Percentiles rank a stretch among this genome's conserved stretches.
Conservation (phyloP, 2,329 filamentous ascomycete species). For the Cladosporium colombiae region DNA sequence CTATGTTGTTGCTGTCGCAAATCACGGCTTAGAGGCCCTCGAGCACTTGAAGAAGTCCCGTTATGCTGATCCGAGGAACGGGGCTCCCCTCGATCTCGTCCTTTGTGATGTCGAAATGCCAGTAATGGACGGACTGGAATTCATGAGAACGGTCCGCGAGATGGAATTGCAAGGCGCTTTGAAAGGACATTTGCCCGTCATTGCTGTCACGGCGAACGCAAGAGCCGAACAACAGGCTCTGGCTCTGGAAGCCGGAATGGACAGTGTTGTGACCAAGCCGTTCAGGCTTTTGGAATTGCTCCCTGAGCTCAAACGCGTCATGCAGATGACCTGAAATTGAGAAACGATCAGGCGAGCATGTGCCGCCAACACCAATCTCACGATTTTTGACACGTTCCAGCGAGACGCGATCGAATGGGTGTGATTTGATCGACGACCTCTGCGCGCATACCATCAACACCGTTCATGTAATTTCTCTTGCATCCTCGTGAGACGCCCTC, state of each 20-base stretch:
- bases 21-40: slow-evolving; percentile 42
- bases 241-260: slow-evolving; percentile 70
- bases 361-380: neutral
- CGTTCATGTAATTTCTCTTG: neutral
- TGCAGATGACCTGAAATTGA: neutral
- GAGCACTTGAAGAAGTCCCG: slow-evolving; percentile 21
- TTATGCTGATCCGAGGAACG: neutral
- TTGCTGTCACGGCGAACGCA: slow-evolving; percentile 77
- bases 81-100: slow-evolving; percentile 48
- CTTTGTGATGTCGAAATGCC: slow-evolving; percentile 83
- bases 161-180: slow-evolving; percentile 64
- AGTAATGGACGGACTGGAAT: slow-evolving; percentile 75
- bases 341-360: neutral
- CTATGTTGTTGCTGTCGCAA: slow-evolving; percentile 41
- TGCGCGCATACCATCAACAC: neutral
- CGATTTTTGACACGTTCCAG: neutral
- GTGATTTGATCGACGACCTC: neutral
- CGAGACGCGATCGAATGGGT: neutral
- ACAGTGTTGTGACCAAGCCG: slow-evolving; percentile 77
- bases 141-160: slow-evolving; percentile 65
- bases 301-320: slow-evolving; percentile 24
- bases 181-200: slow-evolving; percentile 66
- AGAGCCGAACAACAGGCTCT: slow-evolving; percentile 69
- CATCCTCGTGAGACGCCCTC: too few species aligned
- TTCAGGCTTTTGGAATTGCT: slow-evolving; percentile 48